Evolutionary conservation across 768 basidiomycete genomes (phyloP), one percentile per base, ranked within the genome.

Genomic region (Leccinum boreale): DNA sequence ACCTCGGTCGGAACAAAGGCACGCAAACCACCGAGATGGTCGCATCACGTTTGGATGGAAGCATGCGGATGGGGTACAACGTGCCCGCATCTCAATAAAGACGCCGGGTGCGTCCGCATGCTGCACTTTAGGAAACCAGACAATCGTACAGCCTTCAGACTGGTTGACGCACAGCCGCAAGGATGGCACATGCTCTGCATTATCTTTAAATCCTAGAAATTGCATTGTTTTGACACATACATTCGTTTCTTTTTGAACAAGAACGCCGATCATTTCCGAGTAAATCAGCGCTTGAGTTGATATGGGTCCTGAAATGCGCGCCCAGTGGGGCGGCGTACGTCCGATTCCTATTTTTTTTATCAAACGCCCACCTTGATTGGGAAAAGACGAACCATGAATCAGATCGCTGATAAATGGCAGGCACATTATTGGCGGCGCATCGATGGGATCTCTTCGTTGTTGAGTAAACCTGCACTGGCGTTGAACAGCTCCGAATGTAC

Each of bases 211-310:
- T 21, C 39, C 23, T 52, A 11, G n/a, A 56, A 48, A 8, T 35
- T 8, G 55, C 42, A 24, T 50, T 29, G 19, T 24, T 36, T 21
- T 35, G 55, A 23, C 11, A 33, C 17, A 44, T 17, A 15, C 14
- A 11, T 42, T 14, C 14, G 10, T 29, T 49, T 48, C 39, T 31
- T 14, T 31, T 45, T 33, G 36, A 52, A 51, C 36, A 19, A 53
- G 24, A 31, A 50, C 3, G 60, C 48, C 53, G 45, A 66, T 65
- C 61, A 36, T 50, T 52, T 51, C 62, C 29, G 42, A 23, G 42
- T 57, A 54, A 53, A 52, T 48, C 36, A 35, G 47, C 47, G 47
- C 47, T 48, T 26, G 14, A 26, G 24, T 31, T 26, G 42, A 55
- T 58, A 50, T 61, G 35, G 54, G 50, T 17, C 47, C 28, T 44